Evolutionary conservation across 2,329 filamentous ascomycete genomes (phyloP), one percentile per base, ranked within the genome.

Genomic region (Sporothrix humicola): DNA sequence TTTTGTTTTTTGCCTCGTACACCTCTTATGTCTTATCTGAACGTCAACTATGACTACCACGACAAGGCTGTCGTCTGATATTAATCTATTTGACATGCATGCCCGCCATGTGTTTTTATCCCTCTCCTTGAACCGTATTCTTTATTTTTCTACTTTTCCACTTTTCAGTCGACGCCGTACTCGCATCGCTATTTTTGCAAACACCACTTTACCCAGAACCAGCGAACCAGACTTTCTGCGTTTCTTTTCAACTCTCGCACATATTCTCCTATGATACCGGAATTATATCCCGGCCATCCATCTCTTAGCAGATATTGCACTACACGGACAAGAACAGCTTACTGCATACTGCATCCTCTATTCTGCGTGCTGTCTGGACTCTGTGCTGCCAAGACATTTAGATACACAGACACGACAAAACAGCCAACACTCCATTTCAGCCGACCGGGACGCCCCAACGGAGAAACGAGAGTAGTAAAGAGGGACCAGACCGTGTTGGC

Each of bases 381-480:
- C 9, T 37, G 2, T n/a, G 13, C 44, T 52, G 65, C 65, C 65
- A 68, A 68, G 65, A 37, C 3, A 26, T n/a, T 37, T 37, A 31
- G 31, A 50, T 13, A 68, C 63, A 52, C n/a, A 20, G n/a, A 26
- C 23, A 26, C 23, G 23, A 26, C 23, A 26, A 26, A 26, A 52
- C 15, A 54, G 12, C 37, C 20, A n/a, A 37, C 23, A 31, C 15
- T 4, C 26, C 31, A 61, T 54, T 56, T 56, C 50, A 69, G 50
- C 66, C 66, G 66, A 26, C 50, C 66, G 66, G 66, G 65, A 42
- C 66, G 9, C 66, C 66, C 66, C 52, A 61, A 61, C 52, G 54
- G 69, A 59, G 69, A 48, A 15, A 61, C 9, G 15, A 1, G 12
- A 50, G 44, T 48, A 31, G 23, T 2, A 15, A 70, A 54, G 31